Evolutionary conservation across 73 alveolate species (phyloP).

Genomic region (Breviolum minutum): DNA sequence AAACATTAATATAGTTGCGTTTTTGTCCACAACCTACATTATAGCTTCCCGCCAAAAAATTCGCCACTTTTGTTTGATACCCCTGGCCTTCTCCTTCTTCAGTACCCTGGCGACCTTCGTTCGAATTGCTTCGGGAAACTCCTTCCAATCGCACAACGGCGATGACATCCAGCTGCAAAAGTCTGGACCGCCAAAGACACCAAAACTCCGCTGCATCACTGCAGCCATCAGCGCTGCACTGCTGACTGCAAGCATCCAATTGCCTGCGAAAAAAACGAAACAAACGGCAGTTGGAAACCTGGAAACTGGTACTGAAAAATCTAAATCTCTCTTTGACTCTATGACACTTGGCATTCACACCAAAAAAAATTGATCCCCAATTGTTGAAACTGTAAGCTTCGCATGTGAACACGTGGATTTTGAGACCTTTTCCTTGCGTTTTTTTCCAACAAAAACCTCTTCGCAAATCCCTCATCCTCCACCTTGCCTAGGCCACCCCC

Average conservation of each 20-base stretch:
- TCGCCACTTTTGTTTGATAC: neutral
- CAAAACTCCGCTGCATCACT: neutral
- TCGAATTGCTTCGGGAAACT: neutral
- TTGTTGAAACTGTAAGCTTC: no score
- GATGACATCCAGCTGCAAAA: neutral
- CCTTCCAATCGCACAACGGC: conserved; percentile 8
- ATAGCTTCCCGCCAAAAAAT: neutral
- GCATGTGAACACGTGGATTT: no score
- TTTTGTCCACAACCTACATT: no score
- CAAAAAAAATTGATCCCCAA: no score
- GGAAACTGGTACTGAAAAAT: no score
- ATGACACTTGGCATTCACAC: no score
- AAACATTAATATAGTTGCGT: no score
- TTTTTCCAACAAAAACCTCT: no score
- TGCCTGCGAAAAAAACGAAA: neutral
- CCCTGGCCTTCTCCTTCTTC: neutral
- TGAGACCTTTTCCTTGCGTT: no score
- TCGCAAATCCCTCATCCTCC: no score
- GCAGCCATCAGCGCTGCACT: neutral
- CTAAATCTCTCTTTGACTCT: no score
- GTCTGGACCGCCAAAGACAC: neutral
- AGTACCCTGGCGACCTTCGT: neutral
- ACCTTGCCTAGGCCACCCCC: no score
- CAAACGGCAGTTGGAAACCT: neutral
- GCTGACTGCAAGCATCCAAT: conserved; percentile 20